These are phyloP conservation scores for Acaromyces ingoldii DNA, from an alignment of 1,284 basidiomycete species.

Conservation along the genomic window DNA sequence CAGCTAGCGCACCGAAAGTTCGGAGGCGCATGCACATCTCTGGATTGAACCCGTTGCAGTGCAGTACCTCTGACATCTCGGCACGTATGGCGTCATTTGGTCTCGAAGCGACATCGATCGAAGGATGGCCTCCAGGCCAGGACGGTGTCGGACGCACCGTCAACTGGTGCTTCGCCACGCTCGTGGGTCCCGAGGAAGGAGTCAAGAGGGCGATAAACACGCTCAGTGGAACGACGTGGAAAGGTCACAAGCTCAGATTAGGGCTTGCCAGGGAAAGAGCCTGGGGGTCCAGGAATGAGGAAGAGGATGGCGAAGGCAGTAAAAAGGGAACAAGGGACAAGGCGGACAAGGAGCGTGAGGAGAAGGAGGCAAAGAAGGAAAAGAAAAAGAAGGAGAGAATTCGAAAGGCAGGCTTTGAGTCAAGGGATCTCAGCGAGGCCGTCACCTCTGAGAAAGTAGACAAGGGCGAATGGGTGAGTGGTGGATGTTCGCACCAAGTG, in stretches of 20 bases:
- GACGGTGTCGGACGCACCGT: not conserved
- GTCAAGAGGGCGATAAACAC: conserved; percentile 31
- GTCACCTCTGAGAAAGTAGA: conserved; percentile 25
- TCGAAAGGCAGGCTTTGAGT: conserved; percentile 24
- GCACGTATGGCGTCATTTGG: conserved; percentile 1
- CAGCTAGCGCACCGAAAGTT: no score
- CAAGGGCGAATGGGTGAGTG: conserved; percentile 31
- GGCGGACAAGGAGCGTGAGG: conserved; percentile 9
- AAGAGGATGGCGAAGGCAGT: not conserved
- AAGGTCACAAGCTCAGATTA: conserved; percentile 39
- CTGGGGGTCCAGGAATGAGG: conserved; percentile 3
- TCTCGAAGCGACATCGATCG: not conserved
- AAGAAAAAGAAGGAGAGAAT: conserved; percentile 16
- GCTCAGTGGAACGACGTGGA: conserved; percentile 44
- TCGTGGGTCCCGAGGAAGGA: conserved; percentile 26
- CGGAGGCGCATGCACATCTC: conserved; percentile 2
- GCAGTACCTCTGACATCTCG: not conserved
- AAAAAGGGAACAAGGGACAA: conserved; percentile 1
- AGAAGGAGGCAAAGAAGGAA: conserved; percentile 12
- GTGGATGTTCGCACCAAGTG: not conserved
- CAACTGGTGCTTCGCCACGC: conserved; percentile 22
- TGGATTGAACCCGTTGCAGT: conserved; percentile 1
- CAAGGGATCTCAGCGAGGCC: conserved; percentile 12
- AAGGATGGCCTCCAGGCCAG: not conserved
- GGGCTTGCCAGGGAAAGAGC: conserved; percentile 34